A percentile compares a stretch with the other conserved stretches of the same genome.
Evolutionary conservation across 805 yeast genomes (phyloP).

Genomic region (Starmera caribaea): DNA sequence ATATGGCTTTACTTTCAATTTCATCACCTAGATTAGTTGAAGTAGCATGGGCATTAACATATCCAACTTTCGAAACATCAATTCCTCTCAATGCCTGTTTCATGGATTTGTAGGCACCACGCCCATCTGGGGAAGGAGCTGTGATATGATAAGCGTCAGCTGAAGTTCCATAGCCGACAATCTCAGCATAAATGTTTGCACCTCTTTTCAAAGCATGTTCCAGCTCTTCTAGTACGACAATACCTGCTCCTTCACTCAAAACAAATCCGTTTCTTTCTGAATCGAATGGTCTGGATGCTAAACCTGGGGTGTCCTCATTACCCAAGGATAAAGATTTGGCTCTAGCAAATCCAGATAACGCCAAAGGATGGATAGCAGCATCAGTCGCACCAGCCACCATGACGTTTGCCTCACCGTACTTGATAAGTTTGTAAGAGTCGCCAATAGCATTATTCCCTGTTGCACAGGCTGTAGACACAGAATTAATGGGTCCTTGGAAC

Average conservation of each 20-base stretch:
- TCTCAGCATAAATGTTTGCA: constrained; percentile 66
- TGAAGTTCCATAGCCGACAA: constrained; percentile 80
- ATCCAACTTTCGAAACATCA: constrained; percentile 44
- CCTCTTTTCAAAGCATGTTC: constrained; percentile 66
- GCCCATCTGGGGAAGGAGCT: constrained; percentile 75
- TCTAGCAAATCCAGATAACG: constrained; percentile 85
- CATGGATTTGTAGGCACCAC: constrained; percentile 84
- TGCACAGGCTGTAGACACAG: constrained; percentile 93
- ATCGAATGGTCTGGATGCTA: constrained; percentile 87
- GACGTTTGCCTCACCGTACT: constrained; percentile 71
- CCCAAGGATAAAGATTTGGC: constrained; percentile 70
- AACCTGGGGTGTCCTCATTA: constrained; percentile 49
- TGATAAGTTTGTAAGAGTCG: constrained; percentile 78
- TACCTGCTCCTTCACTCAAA: constrained; percentile 87
- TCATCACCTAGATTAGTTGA: constrained; percentile 83
- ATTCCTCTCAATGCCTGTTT: constrained; percentile 51
- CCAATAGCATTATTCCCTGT: constrained; percentile 93
- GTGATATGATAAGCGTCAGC: constrained; percentile 94
- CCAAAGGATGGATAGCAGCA: constrained; percentile 74
- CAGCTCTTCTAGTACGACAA: constrained; percentile 64
- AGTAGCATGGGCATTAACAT: constrained; percentile 95
- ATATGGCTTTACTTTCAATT: constrained; percentile 76
- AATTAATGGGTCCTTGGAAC: constrained; percentile 76
- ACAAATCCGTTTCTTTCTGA: constrained; percentile 74
- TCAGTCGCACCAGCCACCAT: constrained; percentile 96